These are phyloP conservation scores for Acacia concinna DNA, from an alignment of 331 rosid genomes.

Conservation along the genomic window DNA sequence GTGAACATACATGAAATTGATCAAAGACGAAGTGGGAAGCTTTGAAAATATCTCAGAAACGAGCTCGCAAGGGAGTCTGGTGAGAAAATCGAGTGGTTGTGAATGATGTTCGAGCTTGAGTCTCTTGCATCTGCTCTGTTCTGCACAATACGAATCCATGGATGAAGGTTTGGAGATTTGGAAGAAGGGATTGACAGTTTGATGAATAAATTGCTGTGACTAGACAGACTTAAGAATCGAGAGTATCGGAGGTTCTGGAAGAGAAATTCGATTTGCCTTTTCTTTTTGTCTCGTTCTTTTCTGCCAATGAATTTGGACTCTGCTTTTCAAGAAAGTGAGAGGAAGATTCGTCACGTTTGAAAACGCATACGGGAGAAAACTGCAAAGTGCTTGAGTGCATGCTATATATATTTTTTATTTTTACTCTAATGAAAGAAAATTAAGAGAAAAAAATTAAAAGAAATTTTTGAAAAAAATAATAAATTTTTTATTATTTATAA, in stretches of 20 bases:
- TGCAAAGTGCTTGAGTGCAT: too few relatives aligned
- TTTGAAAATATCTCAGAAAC: conserved; percentile 26
- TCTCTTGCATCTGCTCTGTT: background rate
- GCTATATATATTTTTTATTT: too few relatives aligned
- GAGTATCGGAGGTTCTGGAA: background rate
- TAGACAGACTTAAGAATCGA: background rate
- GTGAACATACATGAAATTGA: conserved; percentile 38
- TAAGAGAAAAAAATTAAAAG: too few relatives aligned
- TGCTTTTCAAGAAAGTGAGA: background rate
- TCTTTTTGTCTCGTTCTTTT: background rate
- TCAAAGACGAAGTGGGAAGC: conserved; percentile 42
- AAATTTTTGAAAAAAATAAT: too few relatives aligned
- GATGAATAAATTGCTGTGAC: background rate
- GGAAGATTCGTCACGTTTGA: background rate
- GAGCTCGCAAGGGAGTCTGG: conserved; percentile 13
- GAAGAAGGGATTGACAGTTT: background rate
- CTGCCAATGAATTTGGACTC: background rate
- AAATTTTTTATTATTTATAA: too few relatives aligned
- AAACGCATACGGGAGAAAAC: background rate
- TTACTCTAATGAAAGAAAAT: too few relatives aligned
- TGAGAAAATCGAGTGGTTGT: background rate
- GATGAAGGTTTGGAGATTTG: background rate
- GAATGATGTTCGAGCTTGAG: background rate
- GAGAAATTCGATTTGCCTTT: background rate
- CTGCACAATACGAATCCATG: background rate